Conservation (phyloP, 1,284 basidiomycete genomes). For the Crepidotus sp. region DNA sequence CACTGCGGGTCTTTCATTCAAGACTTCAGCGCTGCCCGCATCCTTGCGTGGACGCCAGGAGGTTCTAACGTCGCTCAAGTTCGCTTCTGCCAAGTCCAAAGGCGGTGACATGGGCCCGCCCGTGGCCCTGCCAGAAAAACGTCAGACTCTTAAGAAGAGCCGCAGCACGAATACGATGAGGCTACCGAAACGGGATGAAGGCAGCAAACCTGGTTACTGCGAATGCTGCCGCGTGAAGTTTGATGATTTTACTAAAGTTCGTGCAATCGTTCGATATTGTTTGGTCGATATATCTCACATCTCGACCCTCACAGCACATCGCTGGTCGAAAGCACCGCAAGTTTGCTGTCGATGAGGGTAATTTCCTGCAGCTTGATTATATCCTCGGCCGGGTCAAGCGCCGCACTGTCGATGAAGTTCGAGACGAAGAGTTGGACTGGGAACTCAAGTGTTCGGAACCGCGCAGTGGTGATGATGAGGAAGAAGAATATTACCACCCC, state of each 20-base stretch:
- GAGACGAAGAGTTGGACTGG: conserved; percentile 22
- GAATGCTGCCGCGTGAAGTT: conserved; percentile 94
- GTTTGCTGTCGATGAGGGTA: conserved; percentile 74
- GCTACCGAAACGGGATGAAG: conserved; percentile 72
- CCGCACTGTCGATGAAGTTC: conserved; percentile 42
- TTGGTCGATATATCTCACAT: conserved; percentile 3
- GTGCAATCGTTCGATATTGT: conserved; percentile 24
- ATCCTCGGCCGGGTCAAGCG: conserved; percentile 72
- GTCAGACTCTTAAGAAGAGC: conserved; percentile 54
- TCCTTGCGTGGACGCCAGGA: conserved; percentile 49
- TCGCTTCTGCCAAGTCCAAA: conserved; percentile 28
- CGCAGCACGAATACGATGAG: conserved; percentile 70
- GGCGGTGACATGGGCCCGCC: conserved; percentile 59
- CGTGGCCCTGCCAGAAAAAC: conserved; percentile 43
- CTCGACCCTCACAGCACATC: conserved; percentile 56
- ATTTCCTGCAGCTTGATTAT: conserved; percentile 79
- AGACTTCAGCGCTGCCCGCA: conserved; percentile 39
- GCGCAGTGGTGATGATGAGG: conserved; percentile 12
- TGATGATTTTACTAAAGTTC: conserved; percentile 77
- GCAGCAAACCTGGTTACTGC: conserved; percentile 92
- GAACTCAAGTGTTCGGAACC: conserved; percentile 12
- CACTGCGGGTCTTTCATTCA: conserved; percentile 43
- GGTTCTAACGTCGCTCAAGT: conserved; percentile 53
- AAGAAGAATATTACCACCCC: neutral
- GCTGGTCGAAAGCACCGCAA: conserved; percentile 71